A percentile compares a stretch with the other conserved stretches of the same genome.
These are phyloP conservation scores for Paraphoma chrysanthemicola DNA, from an alignment of 2,329 filamentous ascomycete species.

Conservation along the genomic window DNA sequence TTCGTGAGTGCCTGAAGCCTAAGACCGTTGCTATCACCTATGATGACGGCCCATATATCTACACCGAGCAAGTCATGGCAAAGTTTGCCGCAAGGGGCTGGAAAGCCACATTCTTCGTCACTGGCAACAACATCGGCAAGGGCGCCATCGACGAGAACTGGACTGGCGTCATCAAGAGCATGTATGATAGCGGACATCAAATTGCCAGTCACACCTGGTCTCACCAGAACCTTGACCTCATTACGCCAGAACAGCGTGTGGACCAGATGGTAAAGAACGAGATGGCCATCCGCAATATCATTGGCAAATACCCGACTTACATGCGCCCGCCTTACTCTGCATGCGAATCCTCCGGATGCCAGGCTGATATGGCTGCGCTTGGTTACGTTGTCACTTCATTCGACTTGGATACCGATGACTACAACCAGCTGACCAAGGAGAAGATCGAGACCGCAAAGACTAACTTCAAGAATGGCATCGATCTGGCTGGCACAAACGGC, in stretches of 20 bases:
- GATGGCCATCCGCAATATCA: conserved; percentile 62
- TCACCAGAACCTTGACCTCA: conserved; percentile 56
- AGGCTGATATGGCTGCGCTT: conserved; percentile 49
- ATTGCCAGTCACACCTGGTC: conserved; percentile 67
- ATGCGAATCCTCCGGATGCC: conserved; percentile 50
- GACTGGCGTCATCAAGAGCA: conserved; percentile 60
- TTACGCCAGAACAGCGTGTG: conserved; percentile 52
- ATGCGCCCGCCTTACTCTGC: conserved; percentile 59
- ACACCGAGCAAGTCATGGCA: conserved; percentile 67
- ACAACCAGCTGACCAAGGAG: conserved; percentile 36
- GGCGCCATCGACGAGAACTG: conserved; percentile 64
- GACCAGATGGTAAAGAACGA: conserved; percentile 62
- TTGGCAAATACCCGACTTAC: conserved; percentile 63
- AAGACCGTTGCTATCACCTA: conserved; percentile 71
- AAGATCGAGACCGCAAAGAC: conserved; percentile 43
- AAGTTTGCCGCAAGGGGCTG: conserved; percentile 64
- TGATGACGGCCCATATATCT: conserved; percentile 70
- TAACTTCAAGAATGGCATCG: conserved; percentile 53
- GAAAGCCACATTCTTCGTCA: conserved; percentile 74
- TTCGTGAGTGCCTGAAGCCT: conserved; percentile 60
- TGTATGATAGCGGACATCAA: conserved; percentile 64
- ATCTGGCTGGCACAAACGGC: conserved; percentile 22
- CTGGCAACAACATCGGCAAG: conserved; percentile 63
- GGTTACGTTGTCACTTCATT: conserved; percentile 68
- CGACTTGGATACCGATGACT: conserved; percentile 63